These are phyloP conservation scores for Massospora cicadina DNA, from an alignment of 371 early-diverging fungal genomes.

Conservation along the genomic window DNA sequence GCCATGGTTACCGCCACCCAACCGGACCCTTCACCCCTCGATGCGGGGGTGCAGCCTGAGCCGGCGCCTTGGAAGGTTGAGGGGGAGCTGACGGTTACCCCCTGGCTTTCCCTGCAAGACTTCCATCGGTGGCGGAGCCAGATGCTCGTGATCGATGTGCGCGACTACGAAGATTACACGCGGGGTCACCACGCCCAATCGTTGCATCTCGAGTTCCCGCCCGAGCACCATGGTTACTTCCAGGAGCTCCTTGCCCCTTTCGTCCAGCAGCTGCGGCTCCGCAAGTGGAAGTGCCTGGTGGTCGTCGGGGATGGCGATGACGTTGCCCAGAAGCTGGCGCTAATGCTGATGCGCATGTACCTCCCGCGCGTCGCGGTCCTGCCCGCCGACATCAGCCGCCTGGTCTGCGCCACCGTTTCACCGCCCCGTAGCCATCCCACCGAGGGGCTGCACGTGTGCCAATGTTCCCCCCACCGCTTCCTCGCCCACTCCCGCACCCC, in stretches of 20 bases:
- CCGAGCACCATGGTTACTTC: background rate
- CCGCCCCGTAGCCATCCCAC: background rate
- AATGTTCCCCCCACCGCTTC: background rate
- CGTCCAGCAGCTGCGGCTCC: background rate
- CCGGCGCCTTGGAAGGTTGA: background rate
- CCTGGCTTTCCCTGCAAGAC: background rate
- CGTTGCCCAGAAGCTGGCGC: background rate
- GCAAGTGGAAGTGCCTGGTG: background rate
- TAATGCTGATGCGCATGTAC: background rate
- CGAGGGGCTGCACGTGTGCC: background rate
- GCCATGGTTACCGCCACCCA: background rate
- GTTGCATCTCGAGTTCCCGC: background rate
- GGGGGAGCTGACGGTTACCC: background rate
- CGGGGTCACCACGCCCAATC: background rate
- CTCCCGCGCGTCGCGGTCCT: background rate
- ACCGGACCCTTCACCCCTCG: background rate
- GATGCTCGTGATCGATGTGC: background rate
- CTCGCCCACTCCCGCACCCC: background rate
- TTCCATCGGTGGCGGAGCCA: background rate
- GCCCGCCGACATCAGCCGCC: background rate
- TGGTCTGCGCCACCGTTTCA: background rate
- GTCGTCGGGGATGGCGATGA: background rate
- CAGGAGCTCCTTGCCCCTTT: background rate
- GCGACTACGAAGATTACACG: background rate
- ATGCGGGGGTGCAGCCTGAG: background rate